A percentile compares a stretch with the other conserved stretches of the same genome.
These are phyloP conservation scores for Gossypium arboreum DNA, from an alignment of 345 rosid species.

Conservation along the genomic window DNA sequence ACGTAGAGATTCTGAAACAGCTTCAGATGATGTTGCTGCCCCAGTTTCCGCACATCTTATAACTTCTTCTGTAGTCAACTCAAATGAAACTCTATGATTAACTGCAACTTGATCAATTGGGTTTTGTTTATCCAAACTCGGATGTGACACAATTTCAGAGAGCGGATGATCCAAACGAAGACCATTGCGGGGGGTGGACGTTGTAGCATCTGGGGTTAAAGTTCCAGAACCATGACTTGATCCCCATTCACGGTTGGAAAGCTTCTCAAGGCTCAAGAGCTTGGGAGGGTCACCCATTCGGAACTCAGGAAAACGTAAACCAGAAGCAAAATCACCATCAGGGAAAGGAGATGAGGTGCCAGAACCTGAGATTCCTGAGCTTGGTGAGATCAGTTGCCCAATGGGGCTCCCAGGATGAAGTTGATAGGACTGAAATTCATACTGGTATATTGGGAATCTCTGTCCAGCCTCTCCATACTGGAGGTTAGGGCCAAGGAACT, in stretches of 20 bases:
- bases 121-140: conserved; percentile 17
- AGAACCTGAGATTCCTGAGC: conserved; percentile 85
- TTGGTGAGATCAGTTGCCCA: conserved; percentile 82
- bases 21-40: conserved; percentile 40
- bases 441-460: conserved; percentile 46
- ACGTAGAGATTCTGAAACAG: conserved; percentile 17
- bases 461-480: conserved; percentile 34
- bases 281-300: conserved; percentile 56
- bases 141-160: conserved; percentile 26
- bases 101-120: conserved; percentile 25
- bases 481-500: conserved; percentile 48
- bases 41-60: conserved; percentile 43
- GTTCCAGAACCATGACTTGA: conserved; percentile 43
- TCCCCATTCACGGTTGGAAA: conserved; percentile 35
- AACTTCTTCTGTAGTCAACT: conserved; percentile 46
- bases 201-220: conserved; percentile 50
- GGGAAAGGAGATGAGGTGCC: conserved; percentile 92
- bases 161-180: conserved; percentile 28
- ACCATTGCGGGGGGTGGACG: conserved; percentile 33
- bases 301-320: conserved; percentile 53
- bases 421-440: conserved; percentile 78
- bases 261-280: conserved; percentile 55
- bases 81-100: conserved; percentile 54
- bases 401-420: conserved; percentile 90
- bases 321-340: conserved; percentile 48